A percentile compares a stretch with the other conserved stretches of the same genome.
Conservation (phyloP, 768 basidiomycete species). For the Pholiota microspora region DNA sequence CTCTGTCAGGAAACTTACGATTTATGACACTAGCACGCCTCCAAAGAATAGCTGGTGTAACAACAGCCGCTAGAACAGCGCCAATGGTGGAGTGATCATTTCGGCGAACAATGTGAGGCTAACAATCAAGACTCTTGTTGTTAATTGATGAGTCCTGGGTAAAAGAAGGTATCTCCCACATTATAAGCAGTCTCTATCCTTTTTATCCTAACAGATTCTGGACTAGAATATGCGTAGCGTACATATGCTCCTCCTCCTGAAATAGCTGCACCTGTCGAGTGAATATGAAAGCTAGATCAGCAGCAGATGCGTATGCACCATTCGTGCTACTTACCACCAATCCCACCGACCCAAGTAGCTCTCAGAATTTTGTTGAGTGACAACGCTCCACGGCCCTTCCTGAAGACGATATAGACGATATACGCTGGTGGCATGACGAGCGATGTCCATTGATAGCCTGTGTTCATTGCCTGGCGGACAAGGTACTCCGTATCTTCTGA, state of each 20-base stretch:
- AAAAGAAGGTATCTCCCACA: constrained; percentile 31
- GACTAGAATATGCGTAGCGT: constrained; percentile 53
- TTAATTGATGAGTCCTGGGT: background rate
- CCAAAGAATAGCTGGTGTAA: constrained; percentile 74
- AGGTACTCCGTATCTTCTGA: constrained; percentile 64
- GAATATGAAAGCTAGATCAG: constrained; percentile 2
- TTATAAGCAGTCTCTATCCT: constrained; percentile 56
- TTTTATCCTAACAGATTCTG: constrained; percentile 45
- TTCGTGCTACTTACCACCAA: constrained; percentile 41
- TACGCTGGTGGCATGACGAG: constrained; percentile 64
- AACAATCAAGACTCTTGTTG: background rate
- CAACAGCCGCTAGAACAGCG: constrained; percentile 55
- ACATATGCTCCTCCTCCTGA: constrained; percentile 62
- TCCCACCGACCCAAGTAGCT: constrained; percentile 72
- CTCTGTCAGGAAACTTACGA: constrained; percentile 32
- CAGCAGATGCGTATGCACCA: background rate
- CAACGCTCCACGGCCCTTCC: constrained; percentile 54
- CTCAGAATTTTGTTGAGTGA: constrained; percentile 63
- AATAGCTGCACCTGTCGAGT: constrained; percentile 39
- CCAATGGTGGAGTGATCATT: constrained; percentile 81
- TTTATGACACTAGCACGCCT: constrained; percentile 61
- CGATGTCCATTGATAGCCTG: constrained; percentile 69
- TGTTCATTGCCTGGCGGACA: constrained; percentile 59
- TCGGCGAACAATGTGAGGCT: constrained; percentile 59
- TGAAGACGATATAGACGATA: constrained; percentile 46